Conservation (phyloP, 2,329 filamentous ascomycete genomes). For the Cercospora sesami region DNA sequence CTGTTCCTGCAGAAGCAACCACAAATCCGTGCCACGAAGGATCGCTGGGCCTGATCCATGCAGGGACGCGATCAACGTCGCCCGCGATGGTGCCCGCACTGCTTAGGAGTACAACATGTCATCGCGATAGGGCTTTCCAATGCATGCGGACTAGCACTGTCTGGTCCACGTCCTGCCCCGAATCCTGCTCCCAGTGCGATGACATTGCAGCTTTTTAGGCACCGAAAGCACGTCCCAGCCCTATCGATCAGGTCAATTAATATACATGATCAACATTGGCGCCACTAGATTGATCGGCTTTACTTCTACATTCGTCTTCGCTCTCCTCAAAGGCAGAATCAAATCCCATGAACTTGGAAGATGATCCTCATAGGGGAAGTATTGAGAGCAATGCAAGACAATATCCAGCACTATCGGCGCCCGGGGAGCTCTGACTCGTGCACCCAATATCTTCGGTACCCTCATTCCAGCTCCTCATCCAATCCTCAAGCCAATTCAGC, state of each 20-base stretch:
- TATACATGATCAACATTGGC: neutral
- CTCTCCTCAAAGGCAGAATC: neutral
- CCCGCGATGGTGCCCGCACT: neutral
- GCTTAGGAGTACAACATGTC: neutral
- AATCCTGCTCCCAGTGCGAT: neutral
- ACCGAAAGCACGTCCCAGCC: neutral
- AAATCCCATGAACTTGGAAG: neutral
- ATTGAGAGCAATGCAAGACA: neutral
- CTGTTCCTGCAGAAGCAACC: conserved; percentile 7
- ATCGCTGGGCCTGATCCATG: neutral
- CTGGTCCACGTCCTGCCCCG: neutral
- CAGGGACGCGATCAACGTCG: neutral
- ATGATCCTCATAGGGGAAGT: neutral
- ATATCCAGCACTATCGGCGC: neutral
- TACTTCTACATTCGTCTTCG: neutral
- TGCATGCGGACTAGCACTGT: neutral
- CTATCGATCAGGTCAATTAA: neutral
- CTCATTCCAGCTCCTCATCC: neutral
- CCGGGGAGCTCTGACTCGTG: neutral
- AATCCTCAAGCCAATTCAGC: neutral
- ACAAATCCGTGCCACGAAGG: neutral
- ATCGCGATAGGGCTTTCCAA: neutral
- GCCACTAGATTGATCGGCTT: neutral
- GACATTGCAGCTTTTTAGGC: neutral
- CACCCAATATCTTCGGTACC: neutral